Percentiles rank a stretch among this genome's conserved stretches.
phyloP scores from a whole-genome alignment of 2,329 filamentous ascomycete genomes.

The Rhinocladiella mackenziei region DNA sequence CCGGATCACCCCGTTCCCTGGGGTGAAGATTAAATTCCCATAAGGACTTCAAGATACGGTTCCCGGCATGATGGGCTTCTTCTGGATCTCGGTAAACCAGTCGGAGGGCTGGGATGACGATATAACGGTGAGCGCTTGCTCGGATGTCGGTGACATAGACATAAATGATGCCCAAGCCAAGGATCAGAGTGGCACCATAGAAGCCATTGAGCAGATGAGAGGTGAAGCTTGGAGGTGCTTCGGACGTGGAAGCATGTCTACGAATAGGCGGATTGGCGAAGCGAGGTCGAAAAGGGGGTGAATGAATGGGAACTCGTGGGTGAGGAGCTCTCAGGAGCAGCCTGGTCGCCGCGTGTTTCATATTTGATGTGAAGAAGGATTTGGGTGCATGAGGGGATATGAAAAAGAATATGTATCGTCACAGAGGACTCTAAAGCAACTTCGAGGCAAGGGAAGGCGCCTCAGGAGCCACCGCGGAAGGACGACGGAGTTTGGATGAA shows the following conservation, averaged over 20 bases:
- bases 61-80: slow-evolving; percentile 83
- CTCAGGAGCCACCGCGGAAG: too few species aligned
- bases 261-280: slow-evolving; percentile 3
- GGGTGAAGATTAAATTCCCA: slow-evolving; percentile 74
- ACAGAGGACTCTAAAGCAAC: too few species aligned
- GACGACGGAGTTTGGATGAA: too few species aligned
- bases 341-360: slow-evolving; percentile 7
- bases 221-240: slow-evolving; percentile 31
- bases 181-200: slow-evolving; percentile 52
- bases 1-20: slow-evolving; percentile 67
- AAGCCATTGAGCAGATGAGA: slow-evolving; percentile 49
- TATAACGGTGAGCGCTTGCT: slow-evolving; percentile 64
- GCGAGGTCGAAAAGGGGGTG: neutral
- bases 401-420: too few species aligned
- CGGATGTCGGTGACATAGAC: slow-evolving; percentile 72
- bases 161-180: slow-evolving; percentile 52
- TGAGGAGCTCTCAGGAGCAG: slow-evolving; percentile 12
- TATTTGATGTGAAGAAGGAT: neutral
- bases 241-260: slow-evolving; percentile 25
- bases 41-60: slow-evolving; percentile 65
- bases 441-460: too few species aligned
- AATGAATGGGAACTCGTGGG: slow-evolving; percentile 1
- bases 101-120: slow-evolving; percentile 51
- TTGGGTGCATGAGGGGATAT: neutral
- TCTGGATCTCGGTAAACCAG: slow-evolving; percentile 54